Conservation (phyloP, 805 yeast genomes). For the Starmerella ratchasimensis region DNA sequence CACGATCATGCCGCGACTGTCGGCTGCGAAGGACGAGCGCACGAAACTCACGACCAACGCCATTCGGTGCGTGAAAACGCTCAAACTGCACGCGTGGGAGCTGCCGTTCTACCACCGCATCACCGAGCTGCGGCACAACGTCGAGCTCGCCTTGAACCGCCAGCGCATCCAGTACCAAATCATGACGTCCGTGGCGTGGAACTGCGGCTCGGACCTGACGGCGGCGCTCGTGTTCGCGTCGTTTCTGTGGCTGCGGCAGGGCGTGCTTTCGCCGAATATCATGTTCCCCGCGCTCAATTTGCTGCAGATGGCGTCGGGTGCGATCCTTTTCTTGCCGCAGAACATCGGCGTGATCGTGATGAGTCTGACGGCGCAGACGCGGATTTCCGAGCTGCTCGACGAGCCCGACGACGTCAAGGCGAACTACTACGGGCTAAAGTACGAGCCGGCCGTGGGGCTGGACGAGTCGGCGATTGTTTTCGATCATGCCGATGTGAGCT, state of each 20-base stretch:
- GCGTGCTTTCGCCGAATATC: conserved; percentile 70
- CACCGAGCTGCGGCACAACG: conserved; percentile 61
- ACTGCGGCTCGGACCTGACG: conserved; percentile 66
- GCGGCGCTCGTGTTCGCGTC: conserved; percentile 77
- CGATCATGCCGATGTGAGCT: conserved; percentile 28
- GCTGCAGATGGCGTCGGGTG: conserved; percentile 67
- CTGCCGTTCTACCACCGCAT: conserved; percentile 63
- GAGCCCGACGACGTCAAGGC: conserved; percentile 62
- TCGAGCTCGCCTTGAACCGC: conserved; percentile 60
- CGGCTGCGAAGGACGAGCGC: conserved; percentile 81
- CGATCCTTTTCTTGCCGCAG: conserved; percentile 80
- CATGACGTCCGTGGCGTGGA: conserved; percentile 33
- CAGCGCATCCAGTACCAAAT: conserved; percentile 47
- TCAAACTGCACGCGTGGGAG: conserved; percentile 96
- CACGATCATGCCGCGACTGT: conserved; percentile 57
- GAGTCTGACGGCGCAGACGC: conserved; percentile 42
- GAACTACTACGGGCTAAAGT: conserved; percentile 38
- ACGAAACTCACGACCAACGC: conserved; percentile 77
- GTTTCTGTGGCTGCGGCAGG: conserved; percentile 48
- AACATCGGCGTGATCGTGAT: conserved; percentile 73
- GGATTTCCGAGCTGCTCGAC: conserved; percentile 61
- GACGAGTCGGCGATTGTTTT: conserved; percentile 45
- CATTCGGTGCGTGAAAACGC: conserved; percentile 74
- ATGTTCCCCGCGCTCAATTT: conserved; percentile 52
- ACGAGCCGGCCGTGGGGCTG: conserved; percentile 35